Evolutionary conservation across 2,329 filamentous ascomycete species (phyloP), one percentile per base, ranked within the genome.

Genomic region (Fusarium staphyleae): DNA sequence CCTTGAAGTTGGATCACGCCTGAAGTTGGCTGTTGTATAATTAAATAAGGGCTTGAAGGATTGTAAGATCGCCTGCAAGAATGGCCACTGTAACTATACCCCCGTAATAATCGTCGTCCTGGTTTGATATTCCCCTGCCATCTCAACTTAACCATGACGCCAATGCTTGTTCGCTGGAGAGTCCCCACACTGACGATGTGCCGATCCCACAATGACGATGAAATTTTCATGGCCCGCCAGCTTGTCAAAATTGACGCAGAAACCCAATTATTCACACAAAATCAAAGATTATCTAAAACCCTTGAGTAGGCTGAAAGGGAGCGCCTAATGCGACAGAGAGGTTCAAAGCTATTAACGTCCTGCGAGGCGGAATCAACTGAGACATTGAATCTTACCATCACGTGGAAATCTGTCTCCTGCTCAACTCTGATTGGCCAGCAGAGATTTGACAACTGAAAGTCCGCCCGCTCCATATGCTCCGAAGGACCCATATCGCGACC

Each of bases 381-480:
- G 55, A 62, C 29, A 60, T 42, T 13, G 33, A 14, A 55, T 60
- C 63, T 66, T 66, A 66, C 66, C 64, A 47, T 66, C 64, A 66
- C 64, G 64, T 66, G 64, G 48, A 62, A n/a, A 37, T 7, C 12
- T 37, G 19, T n/a, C 15, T 41, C 11, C 30, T 4, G 3, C 1
- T 3, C 3, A 6, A 9, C 12, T 29, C 44, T 66, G 42, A 67
- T 66, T 67, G 62, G 64, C 9, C 40, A 6, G 39, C 35, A 52
- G 46, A 47, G 60, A 53, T 62, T 66, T 62, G 64, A 66, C 60
- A 60, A 52, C 58, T 48, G 51, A 24, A 62, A 56, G 36, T 45
- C 44, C 55, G 42, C 50, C 57, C 56, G 53, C 54, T 53, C 43
- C 53, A 61, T 54, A 60, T 59, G 64, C 60, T 62, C 62, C 52